Evolutionary conservation across 1,284 basidiomycete species (phyloP).

Genomic region (Ustilago loliicola): DNA sequence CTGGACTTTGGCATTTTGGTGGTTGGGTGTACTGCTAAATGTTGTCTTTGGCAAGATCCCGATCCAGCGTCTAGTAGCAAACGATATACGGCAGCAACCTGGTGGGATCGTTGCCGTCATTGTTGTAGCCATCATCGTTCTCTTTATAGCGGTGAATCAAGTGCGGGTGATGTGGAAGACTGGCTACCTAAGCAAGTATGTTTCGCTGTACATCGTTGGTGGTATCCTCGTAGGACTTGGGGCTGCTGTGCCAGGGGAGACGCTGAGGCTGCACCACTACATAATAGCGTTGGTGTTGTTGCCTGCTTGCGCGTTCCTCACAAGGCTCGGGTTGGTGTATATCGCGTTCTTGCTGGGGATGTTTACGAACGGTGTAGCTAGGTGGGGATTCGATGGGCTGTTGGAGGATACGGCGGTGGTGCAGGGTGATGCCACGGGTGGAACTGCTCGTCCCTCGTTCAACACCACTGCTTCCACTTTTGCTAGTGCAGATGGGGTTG

Average conservation of each 20-base stretch:
- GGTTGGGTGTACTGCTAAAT: constrained; percentile 76
- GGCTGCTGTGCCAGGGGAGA: constrained; percentile 77
- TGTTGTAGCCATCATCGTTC: constrained; percentile 76
- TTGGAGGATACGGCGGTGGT: constrained; percentile 83
- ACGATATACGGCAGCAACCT: constrained; percentile 79
- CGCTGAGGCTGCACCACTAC: constrained; percentile 73
- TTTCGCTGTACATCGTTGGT: constrained; percentile 73
- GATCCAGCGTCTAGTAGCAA: constrained; percentile 76
- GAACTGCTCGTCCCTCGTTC: constrained; percentile 80
- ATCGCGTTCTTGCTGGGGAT: constrained; percentile 85
- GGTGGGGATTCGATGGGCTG: constrained; percentile 78
- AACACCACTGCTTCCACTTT: constrained; percentile 61
- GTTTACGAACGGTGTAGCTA: constrained; percentile 74
- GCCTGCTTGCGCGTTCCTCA: constrained; percentile 84
- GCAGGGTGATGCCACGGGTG: constrained; percentile 79
- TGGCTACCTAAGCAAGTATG: constrained; percentile 82
- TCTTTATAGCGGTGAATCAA: constrained; percentile 77
- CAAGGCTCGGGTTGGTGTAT: constrained; percentile 81
- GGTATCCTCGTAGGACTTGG: constrained; percentile 79
- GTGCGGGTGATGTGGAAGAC: constrained; percentile 84
- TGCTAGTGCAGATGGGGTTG: constrained; percentile 17
- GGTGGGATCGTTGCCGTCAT: constrained; percentile 82
- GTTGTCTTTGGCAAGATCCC: constrained; percentile 67
- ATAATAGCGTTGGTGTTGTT: constrained; percentile 81
- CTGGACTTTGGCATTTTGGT: constrained; percentile 83